Percentiles rank a stretch among this genome's conserved stretches.
Evolutionary conservation across 2,329 filamentous ascomycete species (phyloP).

Genomic region (Ascochyta koolunga): DNA sequence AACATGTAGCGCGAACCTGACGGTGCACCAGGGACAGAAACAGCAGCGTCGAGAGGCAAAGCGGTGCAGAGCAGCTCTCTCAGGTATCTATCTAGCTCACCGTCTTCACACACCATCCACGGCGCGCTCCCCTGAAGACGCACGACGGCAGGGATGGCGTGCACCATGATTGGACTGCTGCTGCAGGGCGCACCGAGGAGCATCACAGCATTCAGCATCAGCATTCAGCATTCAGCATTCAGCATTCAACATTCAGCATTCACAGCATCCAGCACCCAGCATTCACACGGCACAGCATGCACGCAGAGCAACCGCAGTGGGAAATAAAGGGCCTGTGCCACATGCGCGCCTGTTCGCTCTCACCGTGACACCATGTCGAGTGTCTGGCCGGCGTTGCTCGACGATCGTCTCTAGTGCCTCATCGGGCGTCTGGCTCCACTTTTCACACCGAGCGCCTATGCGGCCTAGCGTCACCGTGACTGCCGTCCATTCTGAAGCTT

Average conservation of each 20-base stretch:
- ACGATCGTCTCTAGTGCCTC: background rate
- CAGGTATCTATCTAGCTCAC: background rate
- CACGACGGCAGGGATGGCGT: constrained; percentile 14
- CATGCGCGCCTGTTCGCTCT: background rate
- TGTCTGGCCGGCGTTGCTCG: background rate
- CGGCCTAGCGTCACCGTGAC: constrained; percentile 6
- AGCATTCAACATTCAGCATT: constrained; percentile 14
- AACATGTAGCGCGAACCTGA: background rate
- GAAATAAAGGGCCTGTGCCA: background rate
- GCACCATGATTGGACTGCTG: constrained; percentile 2
- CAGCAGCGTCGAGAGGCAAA: background rate
- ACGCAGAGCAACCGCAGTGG: background rate
- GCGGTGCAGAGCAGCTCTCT: constrained; percentile 3
- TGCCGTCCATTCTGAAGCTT: constrained; percentile 6
- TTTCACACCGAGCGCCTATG: constrained; percentile 3
- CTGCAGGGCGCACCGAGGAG: constrained; percentile 1
- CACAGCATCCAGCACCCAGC: too few relatives aligned
- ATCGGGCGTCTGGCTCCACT: background rate
- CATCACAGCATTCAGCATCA: too few relatives aligned
- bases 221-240: too few relatives aligned
- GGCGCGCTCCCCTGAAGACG: constrained; percentile 15
- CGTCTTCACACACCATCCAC: background rate
- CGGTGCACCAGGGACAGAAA: background rate
- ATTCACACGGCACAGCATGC: constrained; percentile 4
- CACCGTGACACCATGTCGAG: too few relatives aligned